phyloP scores from a whole-genome alignment of 1,139 yeast genomes.

The Pichia sorboxylosa region DNA sequence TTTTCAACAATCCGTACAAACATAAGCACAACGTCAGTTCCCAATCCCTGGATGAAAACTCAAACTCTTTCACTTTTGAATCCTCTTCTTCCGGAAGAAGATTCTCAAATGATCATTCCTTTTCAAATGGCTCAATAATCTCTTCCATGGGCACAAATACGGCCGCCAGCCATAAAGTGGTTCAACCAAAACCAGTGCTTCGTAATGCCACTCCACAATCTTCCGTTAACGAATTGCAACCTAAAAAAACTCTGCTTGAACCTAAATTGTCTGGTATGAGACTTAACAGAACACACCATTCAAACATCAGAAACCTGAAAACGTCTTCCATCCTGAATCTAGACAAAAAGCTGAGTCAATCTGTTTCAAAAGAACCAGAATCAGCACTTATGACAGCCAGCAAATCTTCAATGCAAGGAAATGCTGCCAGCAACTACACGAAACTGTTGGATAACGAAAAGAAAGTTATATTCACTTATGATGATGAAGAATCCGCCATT shows the following conservation, averaged over 20 bases:
- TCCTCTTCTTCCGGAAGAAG: not conserved
- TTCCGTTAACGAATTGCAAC: slow-evolving; percentile 32
- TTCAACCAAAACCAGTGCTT: slow-evolving; percentile 31
- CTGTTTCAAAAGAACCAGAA: too few relatives aligned
- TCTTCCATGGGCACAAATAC: not conserved
- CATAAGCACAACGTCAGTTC: slow-evolving; percentile 11
- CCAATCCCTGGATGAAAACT: slow-evolving; percentile 12
- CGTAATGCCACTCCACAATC: slow-evolving; percentile 13
- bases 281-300: slow-evolving; percentile 27
- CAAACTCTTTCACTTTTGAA: not conserved
- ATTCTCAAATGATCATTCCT: not conserved
- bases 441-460: slow-evolving; percentile 8
- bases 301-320: slow-evolving; percentile 7
- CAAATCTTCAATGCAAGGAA: too few relatives aligned
- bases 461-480: slow-evolving; percentile 2
- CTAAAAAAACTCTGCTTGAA: slow-evolving; percentile 10
- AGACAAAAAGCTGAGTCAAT: slow-evolving; percentile 7
- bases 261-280: slow-evolving; percentile 27
- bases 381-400: too few relatives aligned
- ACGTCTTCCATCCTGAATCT: slow-evolving; percentile 9
- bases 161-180: slow-evolving; percentile 16
- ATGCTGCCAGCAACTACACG: slow-evolving; percentile 4
- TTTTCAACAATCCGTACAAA: slow-evolving; percentile 21
- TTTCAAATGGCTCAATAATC: too few relatives aligned
- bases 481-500: too few relatives aligned